Conservation (phyloP, 345 rosid species). For the Citrus sp. region DNA sequence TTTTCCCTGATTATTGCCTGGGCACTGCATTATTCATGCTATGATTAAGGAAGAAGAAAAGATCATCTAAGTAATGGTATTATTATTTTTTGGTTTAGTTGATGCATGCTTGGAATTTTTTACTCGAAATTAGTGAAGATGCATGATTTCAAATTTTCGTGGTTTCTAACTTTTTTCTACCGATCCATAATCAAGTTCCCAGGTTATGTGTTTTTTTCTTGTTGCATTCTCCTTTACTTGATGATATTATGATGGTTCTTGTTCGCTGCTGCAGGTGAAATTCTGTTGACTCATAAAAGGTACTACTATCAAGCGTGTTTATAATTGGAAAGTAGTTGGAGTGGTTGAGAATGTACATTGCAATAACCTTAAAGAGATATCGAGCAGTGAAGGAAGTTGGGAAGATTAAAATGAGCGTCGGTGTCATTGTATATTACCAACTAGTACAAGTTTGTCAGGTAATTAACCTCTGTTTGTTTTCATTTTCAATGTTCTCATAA, state of each 20-base stretch:
- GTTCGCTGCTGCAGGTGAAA: constrained; percentile 34
- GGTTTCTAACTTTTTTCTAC: not conserved
- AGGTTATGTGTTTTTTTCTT: not conserved
- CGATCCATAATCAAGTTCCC: not conserved
- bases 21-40: not conserved
- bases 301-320: constrained; percentile 18
- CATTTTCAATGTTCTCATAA: not conserved
- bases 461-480: constrained; percentile 4
- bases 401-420: constrained; percentile 73
- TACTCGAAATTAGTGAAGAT: not conserved
- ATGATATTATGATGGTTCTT: not conserved
- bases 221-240: not conserved
- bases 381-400: constrained; percentile 72
- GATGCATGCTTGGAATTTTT: not conserved
- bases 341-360: constrained; percentile 75
- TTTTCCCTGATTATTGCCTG: not conserved
- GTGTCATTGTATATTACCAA: constrained; percentile 66
- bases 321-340: constrained; percentile 30
- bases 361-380: constrained; percentile 63
- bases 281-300: constrained; percentile 14
- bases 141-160: not conserved
- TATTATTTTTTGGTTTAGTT: not conserved
- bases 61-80: not conserved
- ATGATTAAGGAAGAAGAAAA: not conserved
- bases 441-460: constrained; percentile 94